Evolutionary conservation across 2,329 filamentous ascomycete genomes (phyloP), one percentile per base, ranked within the genome.

Genomic region (Emericellopsis cladophorae): DNA sequence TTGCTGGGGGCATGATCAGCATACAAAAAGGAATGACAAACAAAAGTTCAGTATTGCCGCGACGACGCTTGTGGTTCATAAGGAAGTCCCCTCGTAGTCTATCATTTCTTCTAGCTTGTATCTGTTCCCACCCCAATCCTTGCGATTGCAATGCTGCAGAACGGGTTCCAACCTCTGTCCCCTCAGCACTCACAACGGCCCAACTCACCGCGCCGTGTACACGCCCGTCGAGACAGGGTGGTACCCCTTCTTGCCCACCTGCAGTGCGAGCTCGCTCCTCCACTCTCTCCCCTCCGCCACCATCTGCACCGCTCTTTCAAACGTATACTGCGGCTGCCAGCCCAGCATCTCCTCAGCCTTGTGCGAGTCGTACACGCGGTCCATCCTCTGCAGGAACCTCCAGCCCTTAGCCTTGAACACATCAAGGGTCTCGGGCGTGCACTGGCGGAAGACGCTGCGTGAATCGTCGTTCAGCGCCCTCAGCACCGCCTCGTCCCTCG

Each of bases 361-460:
- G 40, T 54, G 51, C 11, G 64, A 64, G 46, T 69, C 65, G 43
- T 70, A 70, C 12, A 69, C 65, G 0, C 66, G 50, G 40, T 69
- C 66, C 15, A 70, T 47, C 31, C 64, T 49, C 14, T 43, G 37
- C 16, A 66, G 46, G 26, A 60, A 61, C 11, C 36, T 49, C 66
- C 66, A 69, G 1, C 53, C 54, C 36, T 48, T 50, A 4, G 45
- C 42, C 5, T 40, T 42, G 36, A 67, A 63, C 2, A 61, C 54
- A 1, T 42, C 46, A 5, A 46, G 49, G n/a, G 52, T 51, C 7
- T 42, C 53, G 0, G 59, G 57, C 4, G 53, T 51, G 0, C 49
- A 44, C 5, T 36, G 37, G 11, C 42, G 36, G n/a, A 65, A 53
- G 3, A 58, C 59, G 22, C 43, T 47, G 6, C 43, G 54, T 2